phyloP scores from a whole-genome alignment of 2,329 filamentous ascomycete species.

The Pseudogymnoascus sp. region DNA sequence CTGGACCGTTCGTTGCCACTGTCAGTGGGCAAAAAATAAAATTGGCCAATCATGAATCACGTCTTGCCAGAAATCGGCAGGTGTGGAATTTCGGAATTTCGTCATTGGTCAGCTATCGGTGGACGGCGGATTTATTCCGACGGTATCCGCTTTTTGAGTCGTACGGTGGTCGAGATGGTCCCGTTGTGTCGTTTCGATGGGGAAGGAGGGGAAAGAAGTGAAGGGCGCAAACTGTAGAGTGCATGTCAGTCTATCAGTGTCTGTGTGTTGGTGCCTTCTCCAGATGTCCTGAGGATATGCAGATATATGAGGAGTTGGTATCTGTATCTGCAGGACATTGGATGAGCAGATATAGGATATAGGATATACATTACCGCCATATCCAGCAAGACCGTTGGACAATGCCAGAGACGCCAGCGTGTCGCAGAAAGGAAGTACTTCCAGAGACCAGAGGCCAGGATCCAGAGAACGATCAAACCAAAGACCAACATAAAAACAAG shows the following conservation, averaged over 20 bases:
- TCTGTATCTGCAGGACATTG: neutral
- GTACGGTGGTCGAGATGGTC: neutral
- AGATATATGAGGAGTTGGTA: neutral
- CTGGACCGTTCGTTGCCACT: neutral
- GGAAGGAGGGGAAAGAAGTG: neutral
- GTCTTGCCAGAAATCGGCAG: neutral
- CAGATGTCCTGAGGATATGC: neutral
- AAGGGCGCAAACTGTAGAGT: neutral
- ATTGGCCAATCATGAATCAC: neutral
- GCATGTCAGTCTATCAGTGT: neutral
- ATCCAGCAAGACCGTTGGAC: neutral
- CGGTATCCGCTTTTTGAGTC: constrained; percentile 2
- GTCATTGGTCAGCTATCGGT: neutral
- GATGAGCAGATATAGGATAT: neutral
- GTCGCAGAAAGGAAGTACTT: neutral
- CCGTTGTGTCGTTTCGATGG: neutral
- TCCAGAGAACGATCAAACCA: neutral
- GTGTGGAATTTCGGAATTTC: neutral
- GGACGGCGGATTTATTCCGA: neutral
- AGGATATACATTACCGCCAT: neutral
- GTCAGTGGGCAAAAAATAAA: neutral
- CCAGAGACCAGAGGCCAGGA: neutral
- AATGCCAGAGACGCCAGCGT: neutral
- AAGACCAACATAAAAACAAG: too few relatives aligned
- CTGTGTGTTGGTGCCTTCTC: neutral